Conservation (phyloP, 2,329 filamentous ascomycete genomes). For the Sporothrix pseudoabietina region DNA sequence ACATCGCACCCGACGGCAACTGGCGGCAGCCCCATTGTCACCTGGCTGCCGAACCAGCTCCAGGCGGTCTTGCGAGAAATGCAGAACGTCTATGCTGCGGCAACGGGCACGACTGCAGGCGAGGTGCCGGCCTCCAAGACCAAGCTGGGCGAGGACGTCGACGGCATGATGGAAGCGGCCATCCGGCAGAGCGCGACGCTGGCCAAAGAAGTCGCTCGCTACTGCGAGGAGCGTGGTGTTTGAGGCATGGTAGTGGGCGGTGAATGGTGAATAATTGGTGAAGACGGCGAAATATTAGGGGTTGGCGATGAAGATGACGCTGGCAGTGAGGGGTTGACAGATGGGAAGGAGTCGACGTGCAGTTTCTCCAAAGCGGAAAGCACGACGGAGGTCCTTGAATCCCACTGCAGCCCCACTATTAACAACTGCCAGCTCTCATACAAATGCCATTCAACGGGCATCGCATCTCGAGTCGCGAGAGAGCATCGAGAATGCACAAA, state of each 20-base stretch:
- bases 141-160: slow-evolving; percentile 50
- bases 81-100: slow-evolving; percentile 56
- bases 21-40: slow-evolving; percentile 79
- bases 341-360: neutral
- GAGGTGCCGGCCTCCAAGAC: neutral
- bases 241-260: neutral
- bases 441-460: slow-evolving; percentile 17
- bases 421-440: slow-evolving; percentile 14
- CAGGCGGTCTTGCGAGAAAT: slow-evolving; percentile 73
- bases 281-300: neutral
- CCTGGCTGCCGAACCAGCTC: slow-evolving; percentile 81
- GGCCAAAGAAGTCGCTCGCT: slow-evolving; percentile 73
- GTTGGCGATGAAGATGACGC: neutral
- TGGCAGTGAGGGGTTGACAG: slow-evolving; percentile 9
- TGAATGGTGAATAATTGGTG: neutral
- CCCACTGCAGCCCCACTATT: slow-evolving; percentile 16
- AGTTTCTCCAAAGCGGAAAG: neutral
- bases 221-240: slow-evolving; percentile 65
- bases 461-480: neutral
- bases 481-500: neutral
- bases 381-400: neutral
- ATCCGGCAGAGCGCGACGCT: slow-evolving; percentile 65
- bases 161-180: slow-evolving; percentile 68
- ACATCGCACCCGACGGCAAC: slow-evolving; percentile 77
- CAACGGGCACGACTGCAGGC: slow-evolving; percentile 42